Evolutionary conservation across 306 rosid genomes (phyloP).

Genomic region (Pterocarpus santalinus): DNA sequence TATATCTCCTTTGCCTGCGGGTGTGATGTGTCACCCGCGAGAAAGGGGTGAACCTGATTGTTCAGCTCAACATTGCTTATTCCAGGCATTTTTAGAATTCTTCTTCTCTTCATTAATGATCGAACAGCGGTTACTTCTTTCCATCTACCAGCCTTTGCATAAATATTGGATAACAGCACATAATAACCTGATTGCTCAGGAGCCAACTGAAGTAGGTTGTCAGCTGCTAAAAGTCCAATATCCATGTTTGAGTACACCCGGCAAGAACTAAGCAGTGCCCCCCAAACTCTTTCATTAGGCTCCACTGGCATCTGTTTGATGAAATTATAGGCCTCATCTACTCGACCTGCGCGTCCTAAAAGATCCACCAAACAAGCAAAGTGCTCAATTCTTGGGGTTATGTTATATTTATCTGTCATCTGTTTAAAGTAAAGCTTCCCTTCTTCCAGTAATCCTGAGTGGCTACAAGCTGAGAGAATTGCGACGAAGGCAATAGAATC

Average conservation of each 20-base stretch:
- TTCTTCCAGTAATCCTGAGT: constrained; percentile 70
- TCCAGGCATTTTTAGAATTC: constrained; percentile 70
- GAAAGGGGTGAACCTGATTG: constrained; percentile 67
- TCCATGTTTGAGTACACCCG: constrained; percentile 71
- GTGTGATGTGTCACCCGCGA: constrained; percentile 72
- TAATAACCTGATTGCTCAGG: constrained; percentile 80
- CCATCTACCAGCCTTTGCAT: constrained; percentile 87
- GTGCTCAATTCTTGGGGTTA: constrained; percentile 57
- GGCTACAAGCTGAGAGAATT: constrained; percentile 79
- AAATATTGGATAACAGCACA: constrained; percentile 78
- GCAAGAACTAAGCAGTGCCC: constrained; percentile 79
- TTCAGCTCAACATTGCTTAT: constrained; percentile 78
- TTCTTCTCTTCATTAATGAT: constrained; percentile 65
- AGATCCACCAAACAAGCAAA: constrained; percentile 77
- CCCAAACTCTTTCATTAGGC: constrained; percentile 83
- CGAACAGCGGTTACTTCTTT: constrained; percentile 65
- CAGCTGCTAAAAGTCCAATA: constrained; percentile 71
- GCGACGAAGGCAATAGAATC: constrained; percentile 75
- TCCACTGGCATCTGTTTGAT: constrained; percentile 71
- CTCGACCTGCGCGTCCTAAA: constrained; percentile 70
- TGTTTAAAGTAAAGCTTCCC: constrained; percentile 63
- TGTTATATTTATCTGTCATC: constrained; percentile 57
- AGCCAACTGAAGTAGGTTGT: constrained; percentile 61
- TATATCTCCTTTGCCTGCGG: constrained; percentile 63
- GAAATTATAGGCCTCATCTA: constrained; percentile 68